phyloP scores from a whole-genome alignment of 2,329 filamentous ascomycete species.

The Calonectria henricotiae region DNA sequence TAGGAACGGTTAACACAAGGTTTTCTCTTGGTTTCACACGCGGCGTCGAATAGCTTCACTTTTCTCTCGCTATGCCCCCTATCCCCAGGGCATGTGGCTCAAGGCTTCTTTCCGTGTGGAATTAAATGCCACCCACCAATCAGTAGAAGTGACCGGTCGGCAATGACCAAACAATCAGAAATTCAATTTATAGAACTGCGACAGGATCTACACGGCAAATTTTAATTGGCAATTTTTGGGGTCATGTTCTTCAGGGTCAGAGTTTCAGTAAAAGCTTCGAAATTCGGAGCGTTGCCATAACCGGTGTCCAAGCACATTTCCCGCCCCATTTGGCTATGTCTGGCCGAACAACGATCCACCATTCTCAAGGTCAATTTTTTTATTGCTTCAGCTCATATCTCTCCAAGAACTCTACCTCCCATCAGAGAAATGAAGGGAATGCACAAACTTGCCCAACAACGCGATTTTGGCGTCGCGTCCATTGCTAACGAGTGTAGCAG shows the following conservation, averaged over 20 bases:
- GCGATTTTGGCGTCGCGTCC: not conserved
- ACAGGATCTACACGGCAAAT: not conserved
- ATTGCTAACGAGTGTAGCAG: not conserved
- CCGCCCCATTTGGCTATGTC: not conserved
- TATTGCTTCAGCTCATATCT: not conserved
- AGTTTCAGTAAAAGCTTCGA: not conserved
- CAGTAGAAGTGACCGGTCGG: not conserved
- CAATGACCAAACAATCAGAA: not conserved
- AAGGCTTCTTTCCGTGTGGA: not conserved
- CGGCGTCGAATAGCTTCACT: too few relatives aligned
- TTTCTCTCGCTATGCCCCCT: too few relatives aligned
- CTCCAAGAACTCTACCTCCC: constrained; percentile 1
- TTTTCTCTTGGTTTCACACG: too few relatives aligned
- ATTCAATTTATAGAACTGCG: not conserved
- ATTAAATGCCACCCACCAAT: not conserved
- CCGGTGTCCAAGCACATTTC: not conserved
- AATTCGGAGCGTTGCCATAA: not conserved
- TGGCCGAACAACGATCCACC: not conserved
- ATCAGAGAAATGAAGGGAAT: not conserved
- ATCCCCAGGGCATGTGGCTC: not conserved
- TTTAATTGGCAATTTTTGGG: not conserved
- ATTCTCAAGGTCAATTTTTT: not conserved
- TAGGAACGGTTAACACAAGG: not conserved
- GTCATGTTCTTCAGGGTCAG: not conserved
- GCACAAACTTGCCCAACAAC: not conserved